These are phyloP conservation scores for Corymbia maculata DNA, from an alignment of 345 rosid genomes.

Conservation along the genomic window DNA sequence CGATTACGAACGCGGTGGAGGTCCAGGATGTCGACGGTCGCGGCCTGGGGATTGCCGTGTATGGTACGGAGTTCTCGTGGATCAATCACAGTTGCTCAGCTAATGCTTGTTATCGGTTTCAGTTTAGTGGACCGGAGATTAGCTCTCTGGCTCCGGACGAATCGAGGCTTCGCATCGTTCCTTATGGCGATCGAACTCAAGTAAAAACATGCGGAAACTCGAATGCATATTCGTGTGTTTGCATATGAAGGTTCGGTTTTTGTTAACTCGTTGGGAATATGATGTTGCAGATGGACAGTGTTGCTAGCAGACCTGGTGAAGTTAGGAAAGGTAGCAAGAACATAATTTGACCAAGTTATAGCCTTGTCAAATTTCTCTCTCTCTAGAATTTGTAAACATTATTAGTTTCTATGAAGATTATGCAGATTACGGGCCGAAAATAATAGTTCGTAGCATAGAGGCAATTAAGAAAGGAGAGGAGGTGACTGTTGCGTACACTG, in stretches of 20 bases:
- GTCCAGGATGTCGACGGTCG: constrained; percentile 53
- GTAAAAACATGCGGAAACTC: neutral
- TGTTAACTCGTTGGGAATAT: neutral
- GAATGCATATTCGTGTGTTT: neutral
- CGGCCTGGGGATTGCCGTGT: constrained; percentile 53
- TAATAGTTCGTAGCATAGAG: constrained; percentile 54
- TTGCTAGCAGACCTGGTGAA: neutral
- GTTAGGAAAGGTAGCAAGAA: constrained; percentile 17
- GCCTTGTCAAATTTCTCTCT: neutral
- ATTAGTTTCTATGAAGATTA: constrained; percentile 8
- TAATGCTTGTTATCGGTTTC: constrained; percentile 65
- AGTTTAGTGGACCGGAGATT: constrained; percentile 15
- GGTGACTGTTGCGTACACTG: constrained; percentile 62
- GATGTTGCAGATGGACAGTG: constrained; percentile 25
- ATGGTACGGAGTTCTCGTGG: constrained; percentile 60
- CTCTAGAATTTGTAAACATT: neutral
- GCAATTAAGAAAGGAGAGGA: constrained; percentile 44
- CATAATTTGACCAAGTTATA: neutral
- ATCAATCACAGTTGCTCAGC: constrained; percentile 91
- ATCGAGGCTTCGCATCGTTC: constrained; percentile 11
- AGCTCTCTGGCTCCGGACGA: neutral
- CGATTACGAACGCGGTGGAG: constrained; percentile 77
- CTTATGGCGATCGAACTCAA: constrained; percentile 4
- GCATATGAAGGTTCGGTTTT: neutral
- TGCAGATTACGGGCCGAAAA: constrained; percentile 35